Base-by-base conservation (phyloP, 2,329 filamentous ascomycete genomes). In the Phaeosphaeriaceae sp. region DNA sequence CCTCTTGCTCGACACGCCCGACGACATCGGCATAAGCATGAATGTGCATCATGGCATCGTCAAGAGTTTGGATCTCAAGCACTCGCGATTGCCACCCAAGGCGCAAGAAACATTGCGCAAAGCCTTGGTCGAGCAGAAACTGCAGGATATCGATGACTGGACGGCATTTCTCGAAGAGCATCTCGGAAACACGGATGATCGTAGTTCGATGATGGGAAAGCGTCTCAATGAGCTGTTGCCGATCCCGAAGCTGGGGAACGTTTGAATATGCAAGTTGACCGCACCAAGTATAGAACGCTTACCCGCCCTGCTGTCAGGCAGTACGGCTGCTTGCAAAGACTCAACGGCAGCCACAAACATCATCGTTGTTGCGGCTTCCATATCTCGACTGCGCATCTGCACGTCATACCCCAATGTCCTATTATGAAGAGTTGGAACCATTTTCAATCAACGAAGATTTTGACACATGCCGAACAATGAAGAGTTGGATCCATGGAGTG, bases 11-110 rank as follows among this genome's bases (percentile, higher is more conserved):
- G 61, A 70, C 25, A 87, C 86, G 3, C 88, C 85, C 3, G 80
- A 85, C 36, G 63, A 61, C 11, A 55, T 64, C 9, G 55, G 62
- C 9, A 47, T 75, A 19, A 58, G 65, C 9, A 67, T 76, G 59
- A 69, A 66, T 22, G 75, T 74, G 78, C 89, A 40, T 84, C 83
- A 61, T 81, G 87, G 62, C 81, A 87, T 44, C 82, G 90, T 77
- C 80, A 86, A 55, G 79, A 88, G 55, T 33, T 62, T 73, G 22
- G 77, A 83, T 56, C 42, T 69, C 78, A 52, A 76, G 72, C 25
- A 46, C 36, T 25, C 45, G 49, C 19, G 19, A 1, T 19, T 59
- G 21, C 24, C 58, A 1, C 48, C 50, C 7, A 51, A 62, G 1
- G 40, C 57, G 25, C 61, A 64, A 24, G 58, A 70, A 24, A 53